These are phyloP conservation scores for Cardamine occulta DNA, from an alignment of 345 rosid species.

Conservation along the genomic window DNA sequence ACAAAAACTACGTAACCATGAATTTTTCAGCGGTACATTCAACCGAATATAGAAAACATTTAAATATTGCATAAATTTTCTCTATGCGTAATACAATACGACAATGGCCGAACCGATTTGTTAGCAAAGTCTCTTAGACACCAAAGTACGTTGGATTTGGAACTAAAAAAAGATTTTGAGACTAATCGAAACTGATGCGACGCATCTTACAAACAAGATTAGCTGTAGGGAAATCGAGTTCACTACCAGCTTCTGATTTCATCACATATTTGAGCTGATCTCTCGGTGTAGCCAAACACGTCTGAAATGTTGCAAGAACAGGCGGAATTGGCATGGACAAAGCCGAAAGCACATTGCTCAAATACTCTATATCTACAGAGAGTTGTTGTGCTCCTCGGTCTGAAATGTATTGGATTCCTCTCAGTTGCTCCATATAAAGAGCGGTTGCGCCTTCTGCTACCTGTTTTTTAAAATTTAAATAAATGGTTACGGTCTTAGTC, in stretches of 20 bases:
- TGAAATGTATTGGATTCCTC: constrained; percentile 84
- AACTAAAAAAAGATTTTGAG: neutral
- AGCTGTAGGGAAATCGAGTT: constrained; percentile 80
- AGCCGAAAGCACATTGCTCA: constrained; percentile 95
- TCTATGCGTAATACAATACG: constrained; percentile 21
- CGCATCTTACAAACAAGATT: constrained; percentile 90
- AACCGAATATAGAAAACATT: too few relatives aligned
- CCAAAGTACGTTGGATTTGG: neutral
- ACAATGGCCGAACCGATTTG: constrained; percentile 19
- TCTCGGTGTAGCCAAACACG: constrained; percentile 82
- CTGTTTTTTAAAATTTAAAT: constrained; percentile 37
- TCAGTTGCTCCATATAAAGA: constrained; percentile 88
- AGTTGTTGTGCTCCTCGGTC: constrained; percentile 96
- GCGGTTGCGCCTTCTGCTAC: constrained; percentile 97
- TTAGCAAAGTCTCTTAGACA: constrained; percentile 24
- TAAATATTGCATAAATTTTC: constrained; percentile 6
- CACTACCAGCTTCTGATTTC: constrained; percentile 71
- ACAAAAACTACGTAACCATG: too few relatives aligned
- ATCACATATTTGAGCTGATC: constrained; percentile 72
- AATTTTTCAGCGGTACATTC: too few relatives aligned
- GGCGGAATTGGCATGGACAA: constrained; percentile 85
- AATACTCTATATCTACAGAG: constrained; percentile 85
- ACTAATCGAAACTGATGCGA: constrained; percentile 72
- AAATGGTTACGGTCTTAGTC: neutral
- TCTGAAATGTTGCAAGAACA: constrained; percentile 75